Base-by-base conservation (phyloP, 1,284 basidiomycete species). In the Ustilago sp. region DNA sequence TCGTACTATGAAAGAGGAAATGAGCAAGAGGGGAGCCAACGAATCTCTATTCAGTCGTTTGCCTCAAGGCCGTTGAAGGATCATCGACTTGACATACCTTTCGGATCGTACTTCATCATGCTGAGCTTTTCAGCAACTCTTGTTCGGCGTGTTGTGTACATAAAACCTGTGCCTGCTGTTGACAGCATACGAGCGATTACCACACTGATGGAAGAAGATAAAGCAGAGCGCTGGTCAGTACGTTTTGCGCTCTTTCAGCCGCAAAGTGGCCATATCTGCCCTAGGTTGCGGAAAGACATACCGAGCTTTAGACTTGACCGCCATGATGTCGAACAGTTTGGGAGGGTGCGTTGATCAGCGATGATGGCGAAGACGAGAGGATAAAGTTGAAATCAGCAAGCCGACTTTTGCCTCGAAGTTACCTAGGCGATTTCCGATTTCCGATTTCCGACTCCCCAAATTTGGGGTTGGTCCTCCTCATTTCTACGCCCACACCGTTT, bases 61-160 rank as follows among this genome's bases (percentile, higher is more conserved):
- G 57, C 23, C 32, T 31, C 41, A 9, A 34, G 2, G 34, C 4
- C 11, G 0, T 17, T 9, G 19, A 35, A 6, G 11, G n/a, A 12
- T 3, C 5, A 12, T 12, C 35, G 7, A 17, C 28, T 63, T 59
- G 15, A 45, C 43, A 19, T 70, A 85, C 84, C 80, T 58, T 77
- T 76, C n/a, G 84, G 84, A 43, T 85, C 84, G 67, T 85, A 85
- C 69, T 85, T 85, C 74, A 83, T 83, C 82, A 84, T 78, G 50
- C 73, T 74, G 39, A 85, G 75, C 55, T 61, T 68, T 23, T 85
- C 83, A 8, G 78, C 76, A 1, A 80, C 69, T 43, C 84, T 74
- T 39, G 77, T 72, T 51, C 84, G 62, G 15, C 77, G 69, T 12
- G 82, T 85, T 36, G 84, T 85, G 75, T 85, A 85, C 64, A 80